These are phyloP conservation scores for Cokeromyces recurvatus DNA, from an alignment of 371 early-diverging fungal genomes.

Conservation along the genomic window DNA sequence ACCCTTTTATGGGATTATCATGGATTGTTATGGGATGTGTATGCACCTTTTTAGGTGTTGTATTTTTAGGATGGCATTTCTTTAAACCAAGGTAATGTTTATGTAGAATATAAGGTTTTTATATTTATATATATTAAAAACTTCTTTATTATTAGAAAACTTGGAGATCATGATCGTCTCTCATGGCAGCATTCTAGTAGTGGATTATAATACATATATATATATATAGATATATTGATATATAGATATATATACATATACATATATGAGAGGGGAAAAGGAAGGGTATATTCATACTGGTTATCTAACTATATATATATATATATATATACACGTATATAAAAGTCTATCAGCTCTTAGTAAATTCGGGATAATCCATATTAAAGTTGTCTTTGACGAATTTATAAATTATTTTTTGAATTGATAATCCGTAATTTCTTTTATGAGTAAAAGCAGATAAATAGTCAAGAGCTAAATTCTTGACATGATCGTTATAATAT, in stretches of 20 bases:
- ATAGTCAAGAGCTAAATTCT: neutral
- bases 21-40: constrained; percentile 89
- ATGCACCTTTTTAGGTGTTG: constrained; percentile 82
- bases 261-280: neutral
- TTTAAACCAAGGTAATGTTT: constrained; percentile 86
- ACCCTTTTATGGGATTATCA: constrained; percentile 92
- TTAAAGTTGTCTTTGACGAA: neutral
- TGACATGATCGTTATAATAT: constrained; percentile 12
- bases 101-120: too few species aligned
- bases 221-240: too few species aligned
- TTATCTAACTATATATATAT: too few species aligned
- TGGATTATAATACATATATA: too few species aligned
- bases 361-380: too few species aligned
- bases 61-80: constrained; percentile 87
- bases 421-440: neutral
- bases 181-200: constrained; percentile 84
- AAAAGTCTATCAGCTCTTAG: too few species aligned
- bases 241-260: too few species aligned
- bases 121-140: too few species aligned
- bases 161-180: constrained; percentile 94
- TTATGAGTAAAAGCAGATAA: too few species aligned
- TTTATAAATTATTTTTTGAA: neutral
- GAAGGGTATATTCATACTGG: too few species aligned
- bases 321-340: too few species aligned
- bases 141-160: too few species aligned